Evolutionary conservation across 2,329 filamentous ascomycete genomes (phyloP).

Genomic region (Teratosphaeria epicoccoides): DNA sequence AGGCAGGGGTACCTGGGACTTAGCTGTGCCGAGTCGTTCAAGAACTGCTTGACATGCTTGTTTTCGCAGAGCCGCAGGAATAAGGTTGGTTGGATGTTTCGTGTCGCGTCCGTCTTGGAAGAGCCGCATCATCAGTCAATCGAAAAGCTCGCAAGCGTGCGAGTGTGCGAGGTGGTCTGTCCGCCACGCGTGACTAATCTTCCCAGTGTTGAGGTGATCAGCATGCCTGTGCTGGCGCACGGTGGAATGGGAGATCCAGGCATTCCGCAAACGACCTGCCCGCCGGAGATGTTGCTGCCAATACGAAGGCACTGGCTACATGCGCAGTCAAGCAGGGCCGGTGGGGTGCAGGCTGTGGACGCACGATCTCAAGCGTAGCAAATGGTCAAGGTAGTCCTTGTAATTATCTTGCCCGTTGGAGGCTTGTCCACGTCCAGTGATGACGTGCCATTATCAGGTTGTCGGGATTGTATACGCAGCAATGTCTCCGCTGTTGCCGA

Average conservation of each 20-base stretch:
- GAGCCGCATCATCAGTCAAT: too few relatives aligned
- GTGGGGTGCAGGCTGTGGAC: too few relatives aligned
- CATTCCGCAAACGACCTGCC: not conserved
- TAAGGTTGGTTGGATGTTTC: not conserved
- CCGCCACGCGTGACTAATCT: too few relatives aligned
- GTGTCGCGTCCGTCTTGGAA: too few relatives aligned
- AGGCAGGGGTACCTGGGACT: not conserved
- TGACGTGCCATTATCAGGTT: not conserved
- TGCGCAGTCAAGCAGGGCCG: not conserved
- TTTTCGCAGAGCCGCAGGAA: not conserved
- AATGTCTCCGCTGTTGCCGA: too few relatives aligned
- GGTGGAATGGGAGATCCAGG: too few relatives aligned
- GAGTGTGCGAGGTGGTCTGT: too few relatives aligned
- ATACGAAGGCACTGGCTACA: not conserved
- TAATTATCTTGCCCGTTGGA: not conserved
- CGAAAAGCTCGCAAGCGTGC: too few relatives aligned
- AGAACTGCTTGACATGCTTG: not conserved
- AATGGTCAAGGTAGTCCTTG: not conserved
- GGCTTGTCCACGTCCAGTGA: not conserved
- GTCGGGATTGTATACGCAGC: too few relatives aligned
- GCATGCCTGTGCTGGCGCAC: not conserved
- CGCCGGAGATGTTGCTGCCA: not conserved
- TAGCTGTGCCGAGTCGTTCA: not conserved
- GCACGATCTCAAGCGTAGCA: not conserved
- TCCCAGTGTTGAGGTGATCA: too few relatives aligned